These are phyloP conservation scores for Euptelea pleiosperma DNA, from an alignment of 164 flowering plant genomes.

Conservation along the genomic window DNA sequence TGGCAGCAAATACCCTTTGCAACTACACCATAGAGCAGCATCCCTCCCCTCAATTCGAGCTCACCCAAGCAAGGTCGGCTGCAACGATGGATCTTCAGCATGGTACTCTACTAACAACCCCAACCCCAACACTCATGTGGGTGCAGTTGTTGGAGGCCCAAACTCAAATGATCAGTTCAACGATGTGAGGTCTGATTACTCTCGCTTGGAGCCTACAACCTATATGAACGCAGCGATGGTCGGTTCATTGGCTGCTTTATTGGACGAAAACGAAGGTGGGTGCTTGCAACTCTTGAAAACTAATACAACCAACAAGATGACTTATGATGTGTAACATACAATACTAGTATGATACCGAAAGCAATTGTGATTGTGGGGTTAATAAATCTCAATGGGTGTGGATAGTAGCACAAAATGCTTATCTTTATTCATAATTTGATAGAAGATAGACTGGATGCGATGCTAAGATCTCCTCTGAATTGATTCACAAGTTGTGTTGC, in stretches of 20 bases:
- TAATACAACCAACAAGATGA: not conserved
- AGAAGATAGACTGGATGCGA: too few relatives aligned
- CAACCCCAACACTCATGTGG: slow-evolving; percentile 65
- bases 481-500: too few relatives aligned
- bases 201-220: slow-evolving; percentile 68
- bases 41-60: slow-evolving; percentile 53
- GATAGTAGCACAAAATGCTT: too few relatives aligned
- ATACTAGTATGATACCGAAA: too few relatives aligned
- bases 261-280: slow-evolving; percentile 13
- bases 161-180: slow-evolving; percentile 49
- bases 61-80: slow-evolving; percentile 50
- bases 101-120: slow-evolving; percentile 37
- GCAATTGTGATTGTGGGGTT: too few relatives aligned
- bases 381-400: too few relatives aligned
- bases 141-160: slow-evolving; percentile 85
- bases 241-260: slow-evolving; percentile 52
- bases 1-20: slow-evolving; percentile 51
- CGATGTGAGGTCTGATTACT: slow-evolving; percentile 54
- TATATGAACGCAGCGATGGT: slow-evolving; percentile 78
- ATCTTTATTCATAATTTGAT: too few relatives aligned
- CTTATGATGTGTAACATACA: too few relatives aligned
- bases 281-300: slow-evolving; percentile 10
- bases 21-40: slow-evolving; percentile 73
- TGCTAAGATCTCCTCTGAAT: too few relatives aligned
- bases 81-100: slow-evolving; percentile 46